Conservation (phyloP, 768 basidiomycete genomes). For the Mrakia gelida region DNA sequence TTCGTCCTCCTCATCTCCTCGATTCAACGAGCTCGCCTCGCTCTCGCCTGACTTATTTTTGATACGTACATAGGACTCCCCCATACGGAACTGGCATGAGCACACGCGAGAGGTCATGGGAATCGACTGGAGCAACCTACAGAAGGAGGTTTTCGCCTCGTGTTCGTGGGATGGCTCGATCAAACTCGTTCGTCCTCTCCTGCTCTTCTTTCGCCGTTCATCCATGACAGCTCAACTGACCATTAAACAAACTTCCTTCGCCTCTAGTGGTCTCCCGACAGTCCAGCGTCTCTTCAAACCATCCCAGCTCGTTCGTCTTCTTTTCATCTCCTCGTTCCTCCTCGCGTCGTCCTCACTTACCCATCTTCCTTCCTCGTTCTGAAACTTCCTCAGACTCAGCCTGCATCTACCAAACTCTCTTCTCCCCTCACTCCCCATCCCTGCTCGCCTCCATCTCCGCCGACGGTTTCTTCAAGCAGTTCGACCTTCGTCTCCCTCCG, state of each 20-base stretch:
- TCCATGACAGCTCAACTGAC: not conserved
- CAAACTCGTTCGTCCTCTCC: slow-evolving; percentile 63
- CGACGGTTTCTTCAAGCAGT: slow-evolving; percentile 56
- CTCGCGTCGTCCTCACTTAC: not conserved
- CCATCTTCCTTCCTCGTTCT: not conserved
- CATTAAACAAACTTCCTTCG: too few relatives aligned
- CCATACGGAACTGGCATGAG: slow-evolving; percentile 89
- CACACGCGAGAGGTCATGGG: slow-evolving; percentile 89
- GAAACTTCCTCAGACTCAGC: not conserved
- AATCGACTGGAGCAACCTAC: slow-evolving; percentile 91
- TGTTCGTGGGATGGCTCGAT: slow-evolving; percentile 76
- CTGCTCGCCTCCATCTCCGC: slow-evolving; percentile 76
- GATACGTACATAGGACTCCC: slow-evolving; percentile 60
- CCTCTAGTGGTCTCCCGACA: slow-evolving; percentile 78
- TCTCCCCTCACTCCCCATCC: slow-evolving; percentile 86
- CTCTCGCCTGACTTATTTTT: not conserved
- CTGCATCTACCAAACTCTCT: slow-evolving; percentile 75
- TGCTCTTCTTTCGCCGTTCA: too few relatives aligned
- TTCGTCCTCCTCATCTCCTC: slow-evolving; percentile 43
- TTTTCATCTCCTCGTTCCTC: not conserved
- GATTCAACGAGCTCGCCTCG: not conserved
- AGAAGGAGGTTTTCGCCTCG: slow-evolving; percentile 70
- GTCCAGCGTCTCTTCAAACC: slow-evolving; percentile 70
- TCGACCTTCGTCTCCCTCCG: slow-evolving; percentile 35
- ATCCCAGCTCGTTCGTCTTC: slow-evolving; percentile 78